Conservation (phyloP, 495 filamentous ascomycete genomes). For the Entonaema liquescens region DNA sequence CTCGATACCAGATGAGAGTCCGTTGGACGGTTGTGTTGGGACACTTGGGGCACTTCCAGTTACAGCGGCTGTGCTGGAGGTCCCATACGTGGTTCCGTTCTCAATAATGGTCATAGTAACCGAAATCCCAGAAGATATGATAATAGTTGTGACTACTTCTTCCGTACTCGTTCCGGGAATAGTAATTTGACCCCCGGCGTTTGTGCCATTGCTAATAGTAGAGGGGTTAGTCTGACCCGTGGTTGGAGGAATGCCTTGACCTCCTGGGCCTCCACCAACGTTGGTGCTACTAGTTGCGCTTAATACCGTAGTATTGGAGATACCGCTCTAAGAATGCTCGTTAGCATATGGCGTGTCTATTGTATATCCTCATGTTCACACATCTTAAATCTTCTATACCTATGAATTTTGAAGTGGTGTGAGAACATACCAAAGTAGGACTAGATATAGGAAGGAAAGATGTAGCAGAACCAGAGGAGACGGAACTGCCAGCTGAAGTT, state of each 20-base stretch:
- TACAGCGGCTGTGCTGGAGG: constrained; percentile 27
- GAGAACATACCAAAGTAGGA: constrained; percentile 25
- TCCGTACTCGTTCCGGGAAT: constrained; percentile 15
- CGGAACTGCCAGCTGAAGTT: constrained; percentile 3
- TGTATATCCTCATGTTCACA: background rate
- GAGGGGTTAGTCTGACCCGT: background rate
- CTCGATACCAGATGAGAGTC: constrained; percentile 1
- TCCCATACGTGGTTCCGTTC: constrained; percentile 21
- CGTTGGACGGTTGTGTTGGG: constrained; percentile 3
- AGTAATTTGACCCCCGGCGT: constrained; percentile 2
- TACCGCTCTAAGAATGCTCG: constrained; percentile 14
- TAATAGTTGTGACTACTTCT: constrained; percentile 20
- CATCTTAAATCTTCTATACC: background rate
- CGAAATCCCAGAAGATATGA: constrained; percentile 14
- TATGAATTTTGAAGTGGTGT: background rate
- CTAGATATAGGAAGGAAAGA: constrained; percentile 1
- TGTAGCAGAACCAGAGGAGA: background rate
- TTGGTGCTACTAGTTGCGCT: background rate
- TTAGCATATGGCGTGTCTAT: background rate
- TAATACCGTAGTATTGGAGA: background rate
- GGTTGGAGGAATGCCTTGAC: constrained; percentile 3
- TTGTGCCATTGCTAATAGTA: constrained; percentile 16
- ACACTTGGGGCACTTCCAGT: constrained; percentile 15
- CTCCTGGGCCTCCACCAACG: background rate
- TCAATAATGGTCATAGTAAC: constrained; percentile 24